Base-by-base conservation (phyloP, 257 asterid genomes). In the Perilla frutescens region DNA sequence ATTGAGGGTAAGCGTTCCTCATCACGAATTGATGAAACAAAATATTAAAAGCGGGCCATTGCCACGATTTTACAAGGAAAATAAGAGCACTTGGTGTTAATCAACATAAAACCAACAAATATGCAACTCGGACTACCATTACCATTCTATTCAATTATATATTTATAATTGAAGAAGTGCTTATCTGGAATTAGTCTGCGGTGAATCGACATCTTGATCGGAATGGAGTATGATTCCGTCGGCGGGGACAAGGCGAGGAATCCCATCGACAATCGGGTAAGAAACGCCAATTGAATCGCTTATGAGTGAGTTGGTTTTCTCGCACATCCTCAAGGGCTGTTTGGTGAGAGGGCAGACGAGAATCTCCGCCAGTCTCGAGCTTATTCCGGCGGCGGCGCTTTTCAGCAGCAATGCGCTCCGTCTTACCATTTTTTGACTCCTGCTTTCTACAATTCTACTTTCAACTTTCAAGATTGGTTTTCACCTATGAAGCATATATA, bases 231-330 rank as follows among this genome's bases (percentile, higher is more conserved):
- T 11, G 32, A 26, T 65, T 3, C 57, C 70, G 13, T 64, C 70
- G 70, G 70, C 55, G 29, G 70, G 70, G 34, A 64, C 70, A 56
- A 64, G 70, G 70, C 56, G 57, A 11, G 70, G 70, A 31, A 65
- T 65, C 12, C 70, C 57, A 6, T 65, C 56, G 1, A 65, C 44
- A n/a, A 65, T 65, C 43, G 70, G 70, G 43, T 26, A 65, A 44
- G 70, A 65, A 44, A 65, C 70, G 57, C 70, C 70, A 4, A 65
- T 65, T 1, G 70, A 65, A 44, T 65, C 70, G 70, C 70, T 65
- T 2, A 45, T 26, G 26, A 65, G 70, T 29, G 56, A 65, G 29
- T 65, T 65, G 10, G 70, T 65, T 65, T 65, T 65, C 43, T 65
- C 57, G 70, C 70, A 65, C 43, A 65, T 10, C 40, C 70, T 44